phyloP scores from a whole-genome alignment of 2,329 filamentous ascomycete species.

The Neodidymelliopsis sp. region DNA sequence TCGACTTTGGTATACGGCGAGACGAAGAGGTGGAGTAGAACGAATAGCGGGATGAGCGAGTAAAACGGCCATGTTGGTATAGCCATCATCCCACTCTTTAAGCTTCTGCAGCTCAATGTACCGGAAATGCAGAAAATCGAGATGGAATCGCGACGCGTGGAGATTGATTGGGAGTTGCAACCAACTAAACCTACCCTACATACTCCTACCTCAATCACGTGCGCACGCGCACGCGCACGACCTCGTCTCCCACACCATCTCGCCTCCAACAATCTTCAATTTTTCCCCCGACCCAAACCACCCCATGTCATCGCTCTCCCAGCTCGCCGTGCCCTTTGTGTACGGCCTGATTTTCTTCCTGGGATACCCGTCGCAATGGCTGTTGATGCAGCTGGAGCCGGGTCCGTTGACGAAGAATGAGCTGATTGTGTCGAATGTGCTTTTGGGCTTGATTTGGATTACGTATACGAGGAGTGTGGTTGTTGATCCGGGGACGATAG shows the following conservation, averaged over 20 bases:
- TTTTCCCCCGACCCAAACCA: too few species aligned
- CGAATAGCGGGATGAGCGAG: constrained; percentile 39
- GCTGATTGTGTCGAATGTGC: constrained; percentile 69
- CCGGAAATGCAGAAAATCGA: too few species aligned
- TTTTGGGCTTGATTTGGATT: constrained; percentile 70
- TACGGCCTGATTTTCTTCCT: constrained; percentile 72
- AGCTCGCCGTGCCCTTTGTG: constrained; percentile 73
- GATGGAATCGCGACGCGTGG: constrained; percentile 1
- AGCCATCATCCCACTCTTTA: too few species aligned
- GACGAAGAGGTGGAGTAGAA: constrained; percentile 71
- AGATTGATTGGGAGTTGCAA: neutral
- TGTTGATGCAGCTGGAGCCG: constrained; percentile 67
- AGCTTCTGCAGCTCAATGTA: neutral
- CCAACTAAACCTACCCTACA: too few species aligned
- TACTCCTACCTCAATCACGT: constrained; percentile 34
- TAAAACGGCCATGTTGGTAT: constrained; percentile 36
- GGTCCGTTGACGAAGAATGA: constrained; percentile 67
- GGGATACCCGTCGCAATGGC: constrained; percentile 73
- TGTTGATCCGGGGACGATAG: constrained; percentile 65
- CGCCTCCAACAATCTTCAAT: too few species aligned
- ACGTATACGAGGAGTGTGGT: constrained; percentile 72
- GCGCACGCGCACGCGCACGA: constrained; percentile 22
- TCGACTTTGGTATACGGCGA: constrained; percentile 97
- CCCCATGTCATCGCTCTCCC: constrained; percentile 28
- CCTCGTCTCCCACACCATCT: constrained; percentile 1